phyloP scores from a whole-genome alignment of 331 rosid species.

The Saraca asoca region DNA sequence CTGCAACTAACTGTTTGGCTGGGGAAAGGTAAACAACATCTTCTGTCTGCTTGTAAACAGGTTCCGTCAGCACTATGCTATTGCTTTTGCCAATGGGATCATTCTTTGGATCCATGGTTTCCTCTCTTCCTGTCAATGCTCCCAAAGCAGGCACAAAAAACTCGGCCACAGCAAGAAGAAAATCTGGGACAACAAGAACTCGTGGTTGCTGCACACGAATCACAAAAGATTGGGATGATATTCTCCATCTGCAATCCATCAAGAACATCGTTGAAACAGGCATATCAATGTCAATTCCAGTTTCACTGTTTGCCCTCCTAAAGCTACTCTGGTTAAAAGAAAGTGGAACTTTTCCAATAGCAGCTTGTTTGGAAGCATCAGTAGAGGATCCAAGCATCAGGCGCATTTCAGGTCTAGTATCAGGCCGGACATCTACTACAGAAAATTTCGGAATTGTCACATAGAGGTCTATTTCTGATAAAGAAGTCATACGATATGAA shows the following conservation, averaged over 20 bases:
- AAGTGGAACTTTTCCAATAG: slow-evolving; percentile 60
- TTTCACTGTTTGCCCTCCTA: slow-evolving; percentile 47
- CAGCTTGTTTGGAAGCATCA: slow-evolving; percentile 70
- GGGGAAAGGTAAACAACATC: slow-evolving; percentile 84
- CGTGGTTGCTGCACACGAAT: slow-evolving; percentile 94
- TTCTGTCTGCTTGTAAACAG: slow-evolving; percentile 72
- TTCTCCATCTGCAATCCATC: slow-evolving; percentile 91
- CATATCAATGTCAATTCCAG: slow-evolving; percentile 51
- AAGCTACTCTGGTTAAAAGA: slow-evolving; percentile 48
- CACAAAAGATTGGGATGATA: slow-evolving; percentile 80
- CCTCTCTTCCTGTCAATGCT: slow-evolving; percentile 91
- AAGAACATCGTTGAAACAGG: slow-evolving; percentile 86
- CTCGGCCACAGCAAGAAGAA: slow-evolving; percentile 92
- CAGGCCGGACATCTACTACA: slow-evolving; percentile 78
- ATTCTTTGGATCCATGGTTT: slow-evolving; percentile 78
- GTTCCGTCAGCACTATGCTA: slow-evolving; percentile 64
- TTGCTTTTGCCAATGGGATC: slow-evolving; percentile 71
- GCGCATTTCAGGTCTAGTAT: slow-evolving; percentile 94
- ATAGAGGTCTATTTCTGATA: slow-evolving; percentile 80
- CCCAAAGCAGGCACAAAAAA: slow-evolving; percentile 94
- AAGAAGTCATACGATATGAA: slow-evolving; percentile 88
- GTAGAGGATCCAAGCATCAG: slow-evolving; percentile 95
- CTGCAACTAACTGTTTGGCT: slow-evolving; percentile 80
- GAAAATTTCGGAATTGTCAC: slow-evolving; percentile 89
- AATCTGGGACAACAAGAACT: slow-evolving; percentile 93